These are phyloP conservation scores for Colletotrichum musicola DNA, from an alignment of 2,329 filamentous ascomycete genomes.

Conservation along the genomic window DNA sequence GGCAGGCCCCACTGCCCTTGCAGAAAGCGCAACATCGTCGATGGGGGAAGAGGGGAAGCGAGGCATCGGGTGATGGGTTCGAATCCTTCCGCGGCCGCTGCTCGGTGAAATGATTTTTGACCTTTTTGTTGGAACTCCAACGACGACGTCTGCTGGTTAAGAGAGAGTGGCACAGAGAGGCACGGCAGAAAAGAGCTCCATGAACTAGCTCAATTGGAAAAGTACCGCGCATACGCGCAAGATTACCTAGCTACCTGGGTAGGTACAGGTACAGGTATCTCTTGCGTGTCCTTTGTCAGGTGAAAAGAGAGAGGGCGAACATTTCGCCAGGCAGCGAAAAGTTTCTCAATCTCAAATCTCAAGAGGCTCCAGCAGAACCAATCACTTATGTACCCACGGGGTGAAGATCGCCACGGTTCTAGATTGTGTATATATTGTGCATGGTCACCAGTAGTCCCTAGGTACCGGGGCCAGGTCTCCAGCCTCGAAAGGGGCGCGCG, in stretches of 20 bases:
- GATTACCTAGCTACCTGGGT: background rate
- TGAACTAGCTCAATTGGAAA: background rate
- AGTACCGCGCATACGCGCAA: background rate
- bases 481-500: background rate
- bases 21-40: no score
- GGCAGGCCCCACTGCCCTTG: no score
- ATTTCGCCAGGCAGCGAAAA: background rate
- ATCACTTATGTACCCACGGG: background rate
- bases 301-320: background rate
- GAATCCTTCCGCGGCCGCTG: background rate
- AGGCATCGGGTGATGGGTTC: background rate
- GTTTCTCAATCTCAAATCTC: no score
- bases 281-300: no score
- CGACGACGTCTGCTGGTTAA: background rate
- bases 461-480: background rate
- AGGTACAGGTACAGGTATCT: no score
- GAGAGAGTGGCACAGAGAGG: background rate
- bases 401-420: slow-evolving; percentile 1
- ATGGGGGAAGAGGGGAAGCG: no score
- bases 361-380: no score
- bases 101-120: slow-evolving; percentile 5
- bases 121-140: background rate
- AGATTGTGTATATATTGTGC: background rate
- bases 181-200: no score
- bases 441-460: background rate